Evolutionary conservation across 805 yeast species (phyloP).

Genomic region (Candida peoriensis): DNA sequence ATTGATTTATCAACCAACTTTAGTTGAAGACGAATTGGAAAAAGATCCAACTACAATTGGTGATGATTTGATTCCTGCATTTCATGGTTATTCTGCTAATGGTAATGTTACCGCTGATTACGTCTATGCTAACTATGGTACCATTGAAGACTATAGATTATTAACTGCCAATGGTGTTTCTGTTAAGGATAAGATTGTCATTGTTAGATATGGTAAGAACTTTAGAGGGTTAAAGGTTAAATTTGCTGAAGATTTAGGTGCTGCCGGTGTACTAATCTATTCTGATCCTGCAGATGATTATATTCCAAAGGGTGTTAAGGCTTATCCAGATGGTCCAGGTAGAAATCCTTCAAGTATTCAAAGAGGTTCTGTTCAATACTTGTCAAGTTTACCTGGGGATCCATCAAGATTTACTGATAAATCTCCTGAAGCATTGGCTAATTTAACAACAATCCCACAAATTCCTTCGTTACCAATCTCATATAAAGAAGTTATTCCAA

Average conservation of each 20-base stretch:
- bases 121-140: conserved; percentile 68
- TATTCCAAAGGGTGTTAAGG: conserved; percentile 49
- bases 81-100: conserved; percentile 70
- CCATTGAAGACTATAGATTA: conserved; percentile 49
- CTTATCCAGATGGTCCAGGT: conserved; percentile 76
- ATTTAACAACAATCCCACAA: conserved; percentile 46
- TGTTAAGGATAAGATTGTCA: conserved; percentile 53
- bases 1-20: conserved; percentile 45
- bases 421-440: conserved; percentile 46
- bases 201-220: conserved; percentile 60
- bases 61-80: conserved; percentile 57
- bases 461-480: conserved; percentile 73
- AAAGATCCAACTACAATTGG: conserved; percentile 42
- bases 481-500: conserved; percentile 57
- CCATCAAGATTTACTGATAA: conserved; percentile 67
- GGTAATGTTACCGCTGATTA: conserved; percentile 69
- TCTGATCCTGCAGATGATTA: conserved; percentile 67
- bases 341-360: conserved; percentile 73
- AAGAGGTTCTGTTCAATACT: conserved; percentile 67
- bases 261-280: conserved; percentile 60
- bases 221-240: conserved; percentile 74
- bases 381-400: conserved; percentile 64
- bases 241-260: conserved; percentile 70
- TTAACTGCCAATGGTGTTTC: conserved; percentile 44
- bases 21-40: conserved; percentile 45